Evolutionary conservation across 2,329 filamentous ascomycete genomes (phyloP).

Genomic region (Hansfordia pulvinata): DNA sequence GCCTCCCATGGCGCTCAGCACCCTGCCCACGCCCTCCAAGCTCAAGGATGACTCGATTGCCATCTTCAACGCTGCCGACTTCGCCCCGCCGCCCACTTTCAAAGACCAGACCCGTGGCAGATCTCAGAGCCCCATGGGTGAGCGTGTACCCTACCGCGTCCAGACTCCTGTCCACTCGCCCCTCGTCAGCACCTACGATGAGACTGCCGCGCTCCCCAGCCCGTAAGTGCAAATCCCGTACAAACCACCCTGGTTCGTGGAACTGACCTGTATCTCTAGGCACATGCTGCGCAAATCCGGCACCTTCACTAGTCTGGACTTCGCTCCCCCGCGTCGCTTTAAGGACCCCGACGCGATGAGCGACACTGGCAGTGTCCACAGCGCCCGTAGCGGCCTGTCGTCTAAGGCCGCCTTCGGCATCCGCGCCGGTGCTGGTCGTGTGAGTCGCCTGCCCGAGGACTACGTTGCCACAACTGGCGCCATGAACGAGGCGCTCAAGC

Average conservation of each 20-base stretch:
- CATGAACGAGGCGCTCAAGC: conserved; percentile 46
- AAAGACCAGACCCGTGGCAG: conserved; percentile 58
- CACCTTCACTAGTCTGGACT: conserved; percentile 69
- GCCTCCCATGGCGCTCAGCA: conserved; percentile 59
- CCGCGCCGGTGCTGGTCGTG: conserved; percentile 70
- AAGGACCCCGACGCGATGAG: conserved; percentile 47
- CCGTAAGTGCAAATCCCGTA: conserved; percentile 49
- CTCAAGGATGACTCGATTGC: conserved; percentile 72
- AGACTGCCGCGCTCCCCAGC: conserved; percentile 74
- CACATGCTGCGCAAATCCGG: conserved; percentile 63
- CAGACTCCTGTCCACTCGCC: conserved; percentile 62
- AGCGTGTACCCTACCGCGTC: conserved; percentile 62
- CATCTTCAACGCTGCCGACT: conserved; percentile 57
- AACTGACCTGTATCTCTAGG: conserved; percentile 25
- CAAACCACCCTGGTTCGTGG: neutral
- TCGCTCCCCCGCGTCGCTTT: conserved; percentile 66
- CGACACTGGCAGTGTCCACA: conserved; percentile 53
- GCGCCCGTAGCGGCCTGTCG: conserved; percentile 69
- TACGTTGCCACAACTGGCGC: conserved; percentile 66
- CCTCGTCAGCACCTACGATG: conserved; percentile 72
- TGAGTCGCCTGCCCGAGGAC: conserved; percentile 72
- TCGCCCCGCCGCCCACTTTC: conserved; percentile 63
- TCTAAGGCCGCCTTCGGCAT: conserved; percentile 56
- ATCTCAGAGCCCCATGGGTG: conserved; percentile 49
- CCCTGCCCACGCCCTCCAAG: conserved; percentile 75